Evolutionary conservation across 169 alveolate species (phyloP).

Genomic region (Plasmodium sp.): DNA sequence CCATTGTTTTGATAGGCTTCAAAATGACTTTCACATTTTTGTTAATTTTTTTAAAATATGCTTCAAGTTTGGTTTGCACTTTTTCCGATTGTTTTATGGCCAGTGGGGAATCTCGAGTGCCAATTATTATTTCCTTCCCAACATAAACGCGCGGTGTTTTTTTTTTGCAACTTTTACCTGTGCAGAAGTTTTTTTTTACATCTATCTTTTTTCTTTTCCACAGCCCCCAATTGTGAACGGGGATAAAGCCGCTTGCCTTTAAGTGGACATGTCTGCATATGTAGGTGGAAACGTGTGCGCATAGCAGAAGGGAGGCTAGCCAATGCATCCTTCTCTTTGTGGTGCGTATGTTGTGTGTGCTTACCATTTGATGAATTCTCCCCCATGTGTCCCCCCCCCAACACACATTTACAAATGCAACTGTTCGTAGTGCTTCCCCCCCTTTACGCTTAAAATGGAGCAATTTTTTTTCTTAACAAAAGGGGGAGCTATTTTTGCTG

Average conservation of each 20-base stretch:
- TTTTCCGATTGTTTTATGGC: constrained; percentile 65
- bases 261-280: constrained; percentile 31
- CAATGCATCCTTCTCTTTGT: constrained; percentile 28
- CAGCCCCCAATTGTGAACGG: neutral
- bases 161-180: constrained; percentile 13
- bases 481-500: neutral
- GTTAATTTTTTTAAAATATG: constrained; percentile 44
- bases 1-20: constrained; percentile 62
- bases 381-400: neutral
- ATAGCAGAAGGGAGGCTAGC: neutral
- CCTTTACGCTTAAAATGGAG: neutral
- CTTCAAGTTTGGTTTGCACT: constrained; percentile 22
- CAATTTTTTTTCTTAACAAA: neutral
- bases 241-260: neutral
- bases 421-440: neutral
- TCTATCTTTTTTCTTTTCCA: neutral
- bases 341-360: neutral
- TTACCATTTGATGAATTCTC: neutral
- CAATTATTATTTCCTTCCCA: constrained; percentile 46
- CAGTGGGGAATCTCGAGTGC: constrained; percentile 65
- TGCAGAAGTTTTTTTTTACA: neutral
- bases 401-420: neutral
- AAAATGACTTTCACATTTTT: constrained; percentile 46
- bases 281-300: neutral
- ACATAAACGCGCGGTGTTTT: neutral